These are phyloP conservation scores for Aspergillus chevalieri DNA, from an alignment of 2,329 filamentous ascomycete species.

Conservation along the genomic window DNA sequence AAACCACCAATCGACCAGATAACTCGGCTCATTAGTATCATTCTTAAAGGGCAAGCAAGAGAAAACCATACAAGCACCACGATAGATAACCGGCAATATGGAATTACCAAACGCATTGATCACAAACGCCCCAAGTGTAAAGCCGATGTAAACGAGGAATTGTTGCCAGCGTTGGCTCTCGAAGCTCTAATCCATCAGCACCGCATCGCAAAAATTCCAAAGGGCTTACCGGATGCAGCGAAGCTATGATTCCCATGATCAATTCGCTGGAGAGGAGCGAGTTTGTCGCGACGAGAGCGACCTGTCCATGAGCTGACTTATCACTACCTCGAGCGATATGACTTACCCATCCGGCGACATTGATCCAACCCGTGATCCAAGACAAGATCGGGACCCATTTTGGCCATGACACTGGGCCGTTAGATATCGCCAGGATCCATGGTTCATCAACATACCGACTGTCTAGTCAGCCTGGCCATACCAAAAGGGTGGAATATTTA, in stretches of 20 bases:
- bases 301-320: slow-evolving; percentile 14
- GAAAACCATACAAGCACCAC: slow-evolving; percentile 47
- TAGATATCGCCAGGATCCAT: background rate
- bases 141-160: slow-evolving; percentile 64
- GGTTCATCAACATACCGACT: background rate
- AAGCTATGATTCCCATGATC: slow-evolving; percentile 57
- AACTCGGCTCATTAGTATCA: slow-evolving; percentile 29
- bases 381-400: slow-evolving; percentile 56
- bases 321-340: slow-evolving; percentile 6
- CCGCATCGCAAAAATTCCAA: background rate
- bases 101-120: slow-evolving; percentile 61
- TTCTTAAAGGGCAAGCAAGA: background rate
- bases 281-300: slow-evolving; percentile 59
- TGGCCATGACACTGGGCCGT: slow-evolving; percentile 48
- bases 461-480: background rate
- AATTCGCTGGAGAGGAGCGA: slow-evolving; percentile 62
- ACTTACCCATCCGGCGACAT: slow-evolving; percentile 62
- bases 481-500: no score
- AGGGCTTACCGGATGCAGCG: slow-evolving; percentile 47
- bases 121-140: slow-evolving; percentile 54
- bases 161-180: slow-evolving; percentile 59
- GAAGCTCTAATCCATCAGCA: slow-evolving; percentile 36
- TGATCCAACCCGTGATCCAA: slow-evolving; percentile 63
- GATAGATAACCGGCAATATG: slow-evolving; percentile 59
- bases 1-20: slow-evolving; percentile 66